Evolutionary conservation across 495 filamentous ascomycete genomes (phyloP).

Genomic region (Hapsidospora chrysogenum): DNA sequence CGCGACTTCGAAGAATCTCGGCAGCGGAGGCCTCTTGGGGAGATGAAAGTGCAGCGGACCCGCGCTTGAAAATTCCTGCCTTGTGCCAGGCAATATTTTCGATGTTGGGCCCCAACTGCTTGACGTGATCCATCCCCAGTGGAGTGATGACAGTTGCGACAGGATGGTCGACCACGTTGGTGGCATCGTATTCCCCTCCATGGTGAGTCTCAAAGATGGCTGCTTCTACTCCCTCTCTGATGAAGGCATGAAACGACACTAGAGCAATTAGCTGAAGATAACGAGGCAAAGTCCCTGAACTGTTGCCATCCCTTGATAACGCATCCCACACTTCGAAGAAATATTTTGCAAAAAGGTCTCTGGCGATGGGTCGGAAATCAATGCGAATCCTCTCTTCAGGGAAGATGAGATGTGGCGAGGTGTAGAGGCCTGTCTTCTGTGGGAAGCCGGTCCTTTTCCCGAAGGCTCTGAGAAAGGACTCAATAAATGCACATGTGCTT

Average conservation of each 20-base stretch:
- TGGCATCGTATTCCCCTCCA: conserved; percentile 11
- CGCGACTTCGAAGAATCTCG: background rate
- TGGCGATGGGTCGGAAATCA: conserved; percentile 23
- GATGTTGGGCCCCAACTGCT: conserved; percentile 8
- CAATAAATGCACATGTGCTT: conserved; percentile 30
- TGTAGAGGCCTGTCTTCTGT: conserved; percentile 33
- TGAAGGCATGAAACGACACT: conserved; percentile 9
- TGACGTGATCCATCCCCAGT: conserved; percentile 11
- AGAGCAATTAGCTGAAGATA: conserved; percentile 20
- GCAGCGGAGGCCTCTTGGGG: background rate
- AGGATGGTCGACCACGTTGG: conserved; percentile 8
- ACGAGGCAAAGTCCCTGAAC: no score
- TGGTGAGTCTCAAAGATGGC: conserved; percentile 9
- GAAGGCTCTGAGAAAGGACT: conserved; percentile 14
- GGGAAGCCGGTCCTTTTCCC: conserved; percentile 1
- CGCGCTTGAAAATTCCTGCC: conserved; percentile 12
- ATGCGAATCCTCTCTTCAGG: conserved; percentile 38
- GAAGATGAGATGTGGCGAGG: conserved; percentile 31
- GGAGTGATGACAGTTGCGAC: conserved; percentile 8
- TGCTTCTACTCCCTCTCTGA: conserved; percentile 9
- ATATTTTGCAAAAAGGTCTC: conserved; percentile 30
- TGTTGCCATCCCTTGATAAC: conserved; percentile 13
- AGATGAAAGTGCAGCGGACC: background rate
- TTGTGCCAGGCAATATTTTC: conserved; percentile 16
- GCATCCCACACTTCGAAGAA: conserved; percentile 38